Percentiles rank a stretch among this genome's conserved stretches.
Evolutionary conservation across 2,329 filamentous ascomycete genomes (phyloP).

Genomic region (Fusarium multiceps): DNA sequence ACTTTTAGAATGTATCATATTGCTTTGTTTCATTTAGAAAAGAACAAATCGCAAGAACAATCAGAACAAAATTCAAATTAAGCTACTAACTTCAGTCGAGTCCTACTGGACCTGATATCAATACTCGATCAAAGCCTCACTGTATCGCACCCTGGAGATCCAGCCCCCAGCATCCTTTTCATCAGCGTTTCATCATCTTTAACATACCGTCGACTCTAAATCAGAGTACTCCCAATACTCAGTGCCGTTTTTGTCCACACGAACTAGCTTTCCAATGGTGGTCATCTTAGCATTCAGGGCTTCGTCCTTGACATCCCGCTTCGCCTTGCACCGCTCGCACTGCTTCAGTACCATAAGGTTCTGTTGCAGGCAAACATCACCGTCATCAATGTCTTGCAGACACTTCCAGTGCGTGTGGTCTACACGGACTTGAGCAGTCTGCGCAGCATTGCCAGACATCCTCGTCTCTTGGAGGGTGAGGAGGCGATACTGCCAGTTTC

Average conservation of each 20-base stretch:
- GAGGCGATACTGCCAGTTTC: background rate
- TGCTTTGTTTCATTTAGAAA: background rate
- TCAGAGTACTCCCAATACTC: conserved; percentile 9
- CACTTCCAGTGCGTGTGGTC: conserved; percentile 10
- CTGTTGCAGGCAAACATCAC: background rate
- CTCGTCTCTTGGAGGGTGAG: background rate
- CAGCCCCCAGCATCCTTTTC: background rate
- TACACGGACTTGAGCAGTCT: background rate
- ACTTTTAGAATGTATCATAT: background rate
- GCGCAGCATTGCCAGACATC: background rate
- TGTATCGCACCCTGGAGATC: background rate
- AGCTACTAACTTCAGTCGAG: background rate
- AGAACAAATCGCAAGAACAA: background rate
- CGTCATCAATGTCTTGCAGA: background rate
- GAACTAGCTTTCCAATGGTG: conserved; percentile 3
- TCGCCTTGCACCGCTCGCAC: background rate
- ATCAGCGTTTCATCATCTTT: background rate
- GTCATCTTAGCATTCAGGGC: background rate
- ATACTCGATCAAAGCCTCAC: background rate
- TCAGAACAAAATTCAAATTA: background rate
- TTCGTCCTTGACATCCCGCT: background rate
- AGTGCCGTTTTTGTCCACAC: background rate
- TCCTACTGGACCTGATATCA: background rate
- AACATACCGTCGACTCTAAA: background rate
- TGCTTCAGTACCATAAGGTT: conserved; percentile 3